Percentiles rank a stretch among this genome's conserved stretches.
Conservation (phyloP, 179 eudicot genomes). For the Sideroxylon spinosum region DNA sequence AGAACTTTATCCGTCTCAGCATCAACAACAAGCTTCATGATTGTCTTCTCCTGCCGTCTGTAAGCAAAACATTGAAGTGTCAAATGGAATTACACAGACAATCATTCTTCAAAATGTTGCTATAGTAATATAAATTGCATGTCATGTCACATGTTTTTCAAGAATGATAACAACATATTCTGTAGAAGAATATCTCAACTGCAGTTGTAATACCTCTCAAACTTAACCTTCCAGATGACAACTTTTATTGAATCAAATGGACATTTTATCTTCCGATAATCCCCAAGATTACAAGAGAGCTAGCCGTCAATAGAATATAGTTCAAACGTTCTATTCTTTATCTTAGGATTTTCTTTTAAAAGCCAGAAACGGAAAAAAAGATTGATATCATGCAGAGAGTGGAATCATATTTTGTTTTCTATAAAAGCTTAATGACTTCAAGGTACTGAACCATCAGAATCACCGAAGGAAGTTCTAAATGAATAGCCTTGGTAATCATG, state of each 20-base stretch:
- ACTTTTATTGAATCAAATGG: no score
- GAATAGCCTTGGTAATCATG: background rate
- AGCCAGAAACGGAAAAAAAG: background rate
- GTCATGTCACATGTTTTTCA: background rate
- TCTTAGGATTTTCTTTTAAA: background rate
- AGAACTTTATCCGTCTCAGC: constrained; percentile 85
- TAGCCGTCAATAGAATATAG: background rate
- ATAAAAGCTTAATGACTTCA: background rate
- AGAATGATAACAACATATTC: background rate
- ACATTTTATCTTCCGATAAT: background rate
- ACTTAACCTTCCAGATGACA: background rate
- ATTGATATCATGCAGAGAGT: background rate
- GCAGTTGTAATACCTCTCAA: background rate
- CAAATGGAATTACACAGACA: background rate
- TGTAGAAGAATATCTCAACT: background rate
- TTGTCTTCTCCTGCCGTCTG: constrained; percentile 88
- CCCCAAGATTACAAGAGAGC: background rate
- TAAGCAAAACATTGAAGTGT: constrained; percentile 10
- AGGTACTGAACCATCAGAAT: background rate
- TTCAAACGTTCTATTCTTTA: background rate
- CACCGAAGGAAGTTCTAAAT: background rate
- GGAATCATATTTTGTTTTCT: background rate
- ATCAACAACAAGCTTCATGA: constrained; percentile 94
- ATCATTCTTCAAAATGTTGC: background rate
- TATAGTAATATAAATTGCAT: constrained; percentile 1